Base-by-base conservation (phyloP, 768 basidiomycete genomes). In the Punctularia strigosozonata region DNA sequence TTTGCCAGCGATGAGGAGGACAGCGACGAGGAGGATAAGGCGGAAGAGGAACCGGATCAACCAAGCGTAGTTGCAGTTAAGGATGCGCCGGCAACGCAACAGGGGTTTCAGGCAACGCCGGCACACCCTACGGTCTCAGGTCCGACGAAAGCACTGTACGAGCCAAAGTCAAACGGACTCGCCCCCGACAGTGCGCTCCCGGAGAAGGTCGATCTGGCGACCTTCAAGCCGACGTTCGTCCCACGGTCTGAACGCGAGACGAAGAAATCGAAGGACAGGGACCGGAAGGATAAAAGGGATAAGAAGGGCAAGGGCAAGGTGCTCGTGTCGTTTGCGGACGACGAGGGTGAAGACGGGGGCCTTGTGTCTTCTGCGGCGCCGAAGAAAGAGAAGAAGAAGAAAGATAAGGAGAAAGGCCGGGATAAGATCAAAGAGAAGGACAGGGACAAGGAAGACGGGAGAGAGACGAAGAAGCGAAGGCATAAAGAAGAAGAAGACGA, bases 1-100 rank as follows among this genome's bases (percentile, higher is more conserved):
- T 99, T 99, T 55, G 92, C 90, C 8, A 90, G 86, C 58, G 88
- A 89, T 43, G 87, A 89, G 32, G 90, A 94, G 50, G 85, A 87
- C 25, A 80, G 77, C 14, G 84, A 78, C 6, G 78, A 78, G 2
- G 87, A 89, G 3, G 69, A 66, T 1, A 63, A 62, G 14, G 58
- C 52, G 17, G 51, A 58, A 37, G 34, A 47, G 39, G 50, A 56
- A 46, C 56, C 12, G 51, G 55, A 21, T 49, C n/a, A n/a, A n/a
- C n/a, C n/a, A n/a, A n/a, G n/a, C n/a, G n/a, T n/a, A n/a, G n/a
- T n/a, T n/a, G n/a, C n/a, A n/a, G 48, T 20, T 55, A 56, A n/a
- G 46, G 47, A 43, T 17, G 14, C 21, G 39, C n/a, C n/a, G n/a
- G n/a, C n/a, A n/a, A 40, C 38, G 38, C 42, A 37, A 37, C 6